Percentiles rank a stretch among this genome's conserved stretches.
These are phyloP conservation scores for Gynochthodes officinalis DNA, from an alignment of 257 asterid species.

Conservation along the genomic window DNA sequence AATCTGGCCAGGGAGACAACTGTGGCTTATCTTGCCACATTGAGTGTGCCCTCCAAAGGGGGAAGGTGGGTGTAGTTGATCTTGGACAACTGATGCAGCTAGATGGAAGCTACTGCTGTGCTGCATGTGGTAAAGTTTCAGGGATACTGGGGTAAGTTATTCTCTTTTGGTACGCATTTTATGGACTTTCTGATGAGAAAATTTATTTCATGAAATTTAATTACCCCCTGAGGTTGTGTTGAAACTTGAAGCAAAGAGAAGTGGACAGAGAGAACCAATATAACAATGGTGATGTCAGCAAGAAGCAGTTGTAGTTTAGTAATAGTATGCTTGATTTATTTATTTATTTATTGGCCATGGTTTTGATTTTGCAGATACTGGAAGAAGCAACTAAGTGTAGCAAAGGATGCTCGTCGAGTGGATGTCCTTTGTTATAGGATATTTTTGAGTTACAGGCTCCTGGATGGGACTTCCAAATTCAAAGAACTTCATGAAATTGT, in stretches of 20 bases:
- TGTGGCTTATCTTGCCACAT: constrained; percentile 91
- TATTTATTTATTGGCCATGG: constrained; percentile 1
- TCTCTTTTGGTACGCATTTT: neutral
- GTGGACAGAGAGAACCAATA: neutral
- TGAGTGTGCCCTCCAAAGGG: constrained; percentile 71
- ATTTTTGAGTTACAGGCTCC: constrained; percentile 73
- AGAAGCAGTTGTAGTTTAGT: constrained; percentile 5
- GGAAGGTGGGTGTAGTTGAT: constrained; percentile 83
- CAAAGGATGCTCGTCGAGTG: constrained; percentile 90
- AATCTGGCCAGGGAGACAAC: constrained; percentile 58
- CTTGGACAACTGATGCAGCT: constrained; percentile 76
- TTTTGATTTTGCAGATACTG: constrained; percentile 54
- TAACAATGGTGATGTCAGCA: neutral
- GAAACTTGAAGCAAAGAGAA: neutral
- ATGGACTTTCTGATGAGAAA: neutral
- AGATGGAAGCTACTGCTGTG: constrained; percentile 91
- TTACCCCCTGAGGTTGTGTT: neutral
- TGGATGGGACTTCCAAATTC: constrained; percentile 75
- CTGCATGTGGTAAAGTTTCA: constrained; percentile 81
- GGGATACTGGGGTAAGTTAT: constrained; percentile 77
- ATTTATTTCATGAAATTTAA: neutral
- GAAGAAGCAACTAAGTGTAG: constrained; percentile 79
- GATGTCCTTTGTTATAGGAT: constrained; percentile 74
- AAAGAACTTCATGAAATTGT: constrained; percentile 69
- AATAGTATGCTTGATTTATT: neutral